Evolutionary conservation across 352 stramenopile genomes (phyloP), one percentile per base, ranked within the genome.

Genomic region (Elongisporangium prolatum): DNA sequence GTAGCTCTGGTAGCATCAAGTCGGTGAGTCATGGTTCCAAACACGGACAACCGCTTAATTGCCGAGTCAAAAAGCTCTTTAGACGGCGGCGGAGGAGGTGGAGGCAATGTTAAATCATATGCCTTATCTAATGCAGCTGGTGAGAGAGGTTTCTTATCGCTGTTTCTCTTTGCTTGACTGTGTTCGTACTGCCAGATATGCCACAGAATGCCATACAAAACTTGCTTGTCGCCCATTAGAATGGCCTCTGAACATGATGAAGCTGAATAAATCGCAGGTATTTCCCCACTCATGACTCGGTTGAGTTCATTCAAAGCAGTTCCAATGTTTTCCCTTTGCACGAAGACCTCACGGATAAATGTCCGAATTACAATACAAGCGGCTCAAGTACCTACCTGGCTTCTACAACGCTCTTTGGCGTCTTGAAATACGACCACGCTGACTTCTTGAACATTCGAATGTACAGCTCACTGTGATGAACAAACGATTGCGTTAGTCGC

Each of bases 171-270:
- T n/a, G 50, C 34, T 48, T 28, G 55, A 22, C 24, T 47, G 52
- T 58, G 48, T 13, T 48, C 64, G 11, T 55, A 57, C 25, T 86
- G 76, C 74, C 75, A 81, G 6, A 87, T 38, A 55, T 80, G 58
- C 77, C 79, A 86, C 16, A 87, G 62, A 20, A 87, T 38, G 5
- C 68, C 75, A 47, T 80, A 87, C 20, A 57, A 65, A 4, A 69
- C 59, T 49, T 86, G 71, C 34, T 67, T 69, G 50, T 89, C 66
- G 9, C 77, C 77, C 24, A 83, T 69, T 4, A 79, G 63, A 24
- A 77, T 65, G 6, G 56, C 67, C n/a, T 79, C 72, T 28, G 21
- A 50, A 75, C 56, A 22, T 48, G 60, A 58, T 71, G 65, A 6
- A 18, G 44, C 67, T 9, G 64, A 28, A 28, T 65, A 72, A 9